Evolutionary conservation across 2,329 filamentous ascomycete species (phyloP), one percentile per base, ranked within the genome.

Genomic region (Acephala macrosclerotiorum): DNA sequence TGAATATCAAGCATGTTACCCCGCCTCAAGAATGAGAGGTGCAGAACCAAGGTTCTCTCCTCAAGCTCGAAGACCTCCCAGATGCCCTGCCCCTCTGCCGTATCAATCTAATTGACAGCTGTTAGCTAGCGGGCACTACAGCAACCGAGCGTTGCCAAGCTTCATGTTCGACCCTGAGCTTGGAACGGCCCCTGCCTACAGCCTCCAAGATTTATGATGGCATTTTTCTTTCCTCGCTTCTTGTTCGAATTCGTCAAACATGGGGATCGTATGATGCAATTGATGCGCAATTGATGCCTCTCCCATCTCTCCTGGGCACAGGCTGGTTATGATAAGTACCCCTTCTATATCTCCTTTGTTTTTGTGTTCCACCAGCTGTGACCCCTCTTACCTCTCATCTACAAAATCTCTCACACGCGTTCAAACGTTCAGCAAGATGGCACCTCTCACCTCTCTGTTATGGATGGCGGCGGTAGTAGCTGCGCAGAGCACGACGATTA

Each of bases 301-400:
- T 47, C 3, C 20, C 18, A 4, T 22, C 20, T 22, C 25, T 49
- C 6, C 25, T 53, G 25, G 49, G 4, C 3, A 11, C 9, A 22
- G 45, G 25, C 33, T 53, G 49, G 22, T 20, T 3, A 36, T 29
- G 55, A 57, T 57, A 57, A 57, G 55, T 57, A 57, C n/a, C 29
- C 22, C 14, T 14, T 8, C 12, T 57, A 3, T 35, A 3, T 16
- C n/a, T 25, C 29, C 35, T 26, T 7, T 38, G 3, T 20, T 14
- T 5, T 20, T 57, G 2, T 7, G 11, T 38, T 36, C 35, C 7
- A 14, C 5, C 51, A 2, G 11, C 7, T 18, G 22, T 35, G 7
- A 9, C 3, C 4, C 4, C 6, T 18, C n/a, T n/a, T n/a, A n/a
- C n/a, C n/a, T n/a, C n/a, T n/a, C n/a, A n/a, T 36, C 25, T 22